A percentile compares a stretch with the other conserved stretches of the same genome.
Evolutionary conservation across 2,329 filamentous ascomycete genomes (phyloP).

Genomic region (Phaeomoniella chlamydospora): DNA sequence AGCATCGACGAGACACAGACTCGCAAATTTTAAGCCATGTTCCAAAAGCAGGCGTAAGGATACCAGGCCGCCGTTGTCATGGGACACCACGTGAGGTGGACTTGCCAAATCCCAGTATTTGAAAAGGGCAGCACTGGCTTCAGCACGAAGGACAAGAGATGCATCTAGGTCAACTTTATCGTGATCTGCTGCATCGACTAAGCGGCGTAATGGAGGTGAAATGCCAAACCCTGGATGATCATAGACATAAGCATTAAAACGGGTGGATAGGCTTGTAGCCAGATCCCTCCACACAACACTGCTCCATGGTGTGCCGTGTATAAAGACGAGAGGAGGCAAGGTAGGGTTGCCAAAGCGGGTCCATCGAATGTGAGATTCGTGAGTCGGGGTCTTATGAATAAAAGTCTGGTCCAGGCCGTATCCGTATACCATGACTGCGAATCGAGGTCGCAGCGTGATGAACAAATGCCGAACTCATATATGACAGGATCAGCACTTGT

Average conservation of each 20-base stretch:
- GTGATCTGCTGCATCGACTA: slow-evolving; percentile 2
- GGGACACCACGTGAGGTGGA: slow-evolving; percentile 25
- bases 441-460: too few species aligned
- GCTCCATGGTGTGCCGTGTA: slow-evolving; percentile 35
- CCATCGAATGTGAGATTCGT: slow-evolving; percentile 17
- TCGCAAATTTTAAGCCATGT: slow-evolving; percentile 21
- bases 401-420: slow-evolving; percentile 15
- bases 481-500: too few species aligned
- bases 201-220: slow-evolving; percentile 15
- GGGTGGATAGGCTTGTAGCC: slow-evolving; percentile 18
- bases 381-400: slow-evolving; percentile 13
- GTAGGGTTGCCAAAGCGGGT: slow-evolving; percentile 16
- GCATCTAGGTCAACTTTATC: slow-evolving; percentile 15
- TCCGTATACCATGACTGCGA: too few species aligned
- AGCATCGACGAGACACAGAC: slow-evolving; percentile 27
- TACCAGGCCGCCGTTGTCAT: slow-evolving; percentile 30
- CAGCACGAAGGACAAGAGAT: slow-evolving; percentile 22
- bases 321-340: slow-evolving; percentile 22
- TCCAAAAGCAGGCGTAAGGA: slow-evolving; percentile 23
- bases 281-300: slow-evolving; percentile 23
- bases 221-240: slow-evolving; percentile 31
- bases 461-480: too few species aligned
- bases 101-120: slow-evolving; percentile 15
- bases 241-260: slow-evolving; percentile 27
- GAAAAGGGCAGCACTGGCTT: slow-evolving; percentile 23